Evolutionary conservation across 345 rosid genomes (phyloP).

Genomic region (Gossypium sturtianum): DNA sequence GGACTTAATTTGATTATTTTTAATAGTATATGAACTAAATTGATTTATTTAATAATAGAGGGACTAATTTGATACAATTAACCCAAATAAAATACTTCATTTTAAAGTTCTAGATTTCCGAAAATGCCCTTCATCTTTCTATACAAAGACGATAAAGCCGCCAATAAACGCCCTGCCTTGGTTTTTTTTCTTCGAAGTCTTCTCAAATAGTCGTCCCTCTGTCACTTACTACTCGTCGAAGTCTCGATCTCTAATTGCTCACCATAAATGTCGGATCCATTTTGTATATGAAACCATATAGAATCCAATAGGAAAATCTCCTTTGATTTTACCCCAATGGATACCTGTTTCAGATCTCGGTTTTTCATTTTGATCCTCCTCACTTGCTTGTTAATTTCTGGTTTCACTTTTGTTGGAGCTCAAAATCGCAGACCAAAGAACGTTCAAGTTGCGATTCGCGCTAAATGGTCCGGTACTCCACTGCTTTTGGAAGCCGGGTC

Average conservation of each 20-base stretch:
- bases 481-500: conserved; percentile 95
- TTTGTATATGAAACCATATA: background rate
- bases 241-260: background rate
- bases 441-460: conserved; percentile 79
- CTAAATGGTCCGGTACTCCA: conserved; percentile 97
- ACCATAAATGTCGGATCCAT: conserved; percentile 17
- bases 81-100: background rate
- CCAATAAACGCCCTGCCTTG: background rate
- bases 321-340: conserved; percentile 24
- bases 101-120: background rate
- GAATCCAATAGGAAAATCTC: background rate
- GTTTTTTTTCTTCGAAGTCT: background rate
- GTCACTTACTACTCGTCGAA: background rate
- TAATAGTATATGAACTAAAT: too few species aligned
- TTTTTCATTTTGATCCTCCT: conserved; percentile 33
- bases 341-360: conserved; percentile 55
- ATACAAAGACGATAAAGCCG: background rate
- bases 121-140: background rate
- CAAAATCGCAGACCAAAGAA: conserved; percentile 71
- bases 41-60: too few species aligned
- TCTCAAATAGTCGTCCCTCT: background rate
- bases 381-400: conserved; percentile 29
- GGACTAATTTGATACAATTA: too few species aligned
- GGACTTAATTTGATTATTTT: too few species aligned
- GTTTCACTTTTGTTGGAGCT: conserved; percentile 35